A percentile compares a stretch with the other conserved stretches of the same genome.
Conservation (phyloP, 352 stramenopile species). For the Plasmopara halstedii region DNA sequence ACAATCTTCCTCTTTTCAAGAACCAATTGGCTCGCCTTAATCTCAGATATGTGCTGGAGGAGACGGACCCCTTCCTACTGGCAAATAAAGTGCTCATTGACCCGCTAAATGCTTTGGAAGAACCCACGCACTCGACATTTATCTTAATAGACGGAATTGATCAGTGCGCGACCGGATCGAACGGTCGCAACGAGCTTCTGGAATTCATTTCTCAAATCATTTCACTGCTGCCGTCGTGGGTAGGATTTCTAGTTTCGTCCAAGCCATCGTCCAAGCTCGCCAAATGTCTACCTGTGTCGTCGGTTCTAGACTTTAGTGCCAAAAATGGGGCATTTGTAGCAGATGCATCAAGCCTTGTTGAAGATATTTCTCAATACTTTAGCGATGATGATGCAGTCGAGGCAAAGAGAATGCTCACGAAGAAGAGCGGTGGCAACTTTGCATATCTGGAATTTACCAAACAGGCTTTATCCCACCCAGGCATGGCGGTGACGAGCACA, state of each 20-base stretch:
- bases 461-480: slow-evolving; percentile 63
- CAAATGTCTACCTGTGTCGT: slow-evolving; percentile 52
- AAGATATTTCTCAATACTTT: slow-evolving; percentile 53
- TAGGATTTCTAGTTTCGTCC: slow-evolving; percentile 62
- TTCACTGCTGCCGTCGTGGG: slow-evolving; percentile 56
- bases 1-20: slow-evolving; percentile 63
- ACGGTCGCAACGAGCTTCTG: slow-evolving; percentile 55
- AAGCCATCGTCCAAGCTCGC: slow-evolving; percentile 60
- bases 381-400: slow-evolving; percentile 29
- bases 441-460: slow-evolving; percentile 76
- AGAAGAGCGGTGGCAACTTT: slow-evolving; percentile 70
- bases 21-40: slow-evolving; percentile 77
- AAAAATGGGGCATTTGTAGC: slow-evolving; percentile 53
- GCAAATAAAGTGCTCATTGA: slow-evolving; percentile 71
- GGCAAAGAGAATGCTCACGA: slow-evolving; percentile 45
- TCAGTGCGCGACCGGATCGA: slow-evolving; percentile 34
- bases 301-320: slow-evolving; percentile 63
- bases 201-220: slow-evolving; percentile 57
- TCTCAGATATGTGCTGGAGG: slow-evolving; percentile 73
- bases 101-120: slow-evolving; percentile 55
- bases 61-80: slow-evolving; percentile 57
- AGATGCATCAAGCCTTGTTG: slow-evolving; percentile 44
- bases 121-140: slow-evolving; percentile 51
- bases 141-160: slow-evolving; percentile 72
- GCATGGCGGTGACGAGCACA: slow-evolving; percentile 30